Base-by-base conservation (phyloP, 768 basidiomycete species). In the Tulasnella sp. region DNA sequence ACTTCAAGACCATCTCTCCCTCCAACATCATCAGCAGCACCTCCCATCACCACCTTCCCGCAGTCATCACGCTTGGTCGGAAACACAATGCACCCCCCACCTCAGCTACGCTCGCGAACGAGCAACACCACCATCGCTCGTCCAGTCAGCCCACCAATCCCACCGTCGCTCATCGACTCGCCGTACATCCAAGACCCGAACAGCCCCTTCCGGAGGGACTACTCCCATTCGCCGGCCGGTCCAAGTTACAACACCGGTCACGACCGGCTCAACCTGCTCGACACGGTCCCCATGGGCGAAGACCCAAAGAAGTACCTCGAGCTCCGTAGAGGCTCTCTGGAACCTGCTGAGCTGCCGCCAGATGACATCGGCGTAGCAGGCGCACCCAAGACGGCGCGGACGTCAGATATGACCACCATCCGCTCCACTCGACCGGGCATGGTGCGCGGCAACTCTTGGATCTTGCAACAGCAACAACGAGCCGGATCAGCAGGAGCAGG, bases 261-360 rank as follows among this genome's bases (percentile, higher is more conserved):
- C 39, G 79, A 76, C 74, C 40, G 48, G 44, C 58, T 80, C 48
- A 75, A 74, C 48, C 72, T 80, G 34, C 79, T 80, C 79, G 79
- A 80, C 58, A 80, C 79, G 8, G 79, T 80, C 18, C 79, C 79
- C 36, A 76, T 80, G 74, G 77, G 77, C 12, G n/a, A 40, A 62
- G 56, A 40, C 46, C 76, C 48, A 4, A 68, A 62, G 52, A 52
- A 52, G 44, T 75, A 75, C 44, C 14, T 46, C 27, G 74, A 75
- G 27, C 27, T 4, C 34, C 27, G 72, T 2, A 38, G 72, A 14
- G 72, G 72, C 38, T 74, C 72, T 3, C 6, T 74, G n/a, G 72
- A 74, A 74, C 62, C 62, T n/a, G 38, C 72, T 39, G 72, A 74
- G 27, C 72, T 46, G 27, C 38, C 72, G 16, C 72, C 72, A 74